A percentile compares a stretch with the other conserved stretches of the same genome.
Conservation (phyloP, 345 rosid genomes). For the Brassica napus region DNA sequence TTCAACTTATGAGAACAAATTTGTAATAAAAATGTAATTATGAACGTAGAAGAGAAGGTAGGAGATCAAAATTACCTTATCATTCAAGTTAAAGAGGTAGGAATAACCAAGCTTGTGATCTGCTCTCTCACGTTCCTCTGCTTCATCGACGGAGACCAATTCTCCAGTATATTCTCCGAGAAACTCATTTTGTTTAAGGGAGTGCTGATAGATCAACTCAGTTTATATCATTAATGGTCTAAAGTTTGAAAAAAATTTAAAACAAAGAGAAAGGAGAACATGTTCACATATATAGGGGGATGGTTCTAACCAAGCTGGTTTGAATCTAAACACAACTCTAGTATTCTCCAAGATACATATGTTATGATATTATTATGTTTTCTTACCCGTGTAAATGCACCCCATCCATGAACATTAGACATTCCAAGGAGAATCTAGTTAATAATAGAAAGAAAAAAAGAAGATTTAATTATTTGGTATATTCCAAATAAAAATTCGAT, state of each 20-base stretch:
- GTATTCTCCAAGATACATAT: not conserved
- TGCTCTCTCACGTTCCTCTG: not conserved
- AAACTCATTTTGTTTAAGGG: not conserved
- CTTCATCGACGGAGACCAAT: not conserved
- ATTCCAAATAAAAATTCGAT: not conserved
- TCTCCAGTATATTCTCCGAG: not conserved
- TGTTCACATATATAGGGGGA: not conserved
- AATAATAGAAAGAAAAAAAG: not conserved
- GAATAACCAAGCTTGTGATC: not conserved
- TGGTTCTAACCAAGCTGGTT: not conserved
- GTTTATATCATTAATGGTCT: not conserved
- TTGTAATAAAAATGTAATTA: not conserved
- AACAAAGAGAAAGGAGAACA: not conserved
- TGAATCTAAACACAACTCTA: not conserved
- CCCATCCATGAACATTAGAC: not conserved
- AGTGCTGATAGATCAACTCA: not conserved
- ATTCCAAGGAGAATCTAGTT: not conserved
- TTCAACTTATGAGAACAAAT: not conserved
- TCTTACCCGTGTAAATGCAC: not conserved
- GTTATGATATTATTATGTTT: not conserved
- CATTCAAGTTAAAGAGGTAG: not conserved
- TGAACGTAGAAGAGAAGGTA: not conserved
- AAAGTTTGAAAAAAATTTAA: not conserved
- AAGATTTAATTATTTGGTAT: not conserved
- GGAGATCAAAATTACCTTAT: not conserved